Conservation (phyloP, 2,329 filamentous ascomycete genomes). For the Cadophora luteo-olivacea region DNA sequence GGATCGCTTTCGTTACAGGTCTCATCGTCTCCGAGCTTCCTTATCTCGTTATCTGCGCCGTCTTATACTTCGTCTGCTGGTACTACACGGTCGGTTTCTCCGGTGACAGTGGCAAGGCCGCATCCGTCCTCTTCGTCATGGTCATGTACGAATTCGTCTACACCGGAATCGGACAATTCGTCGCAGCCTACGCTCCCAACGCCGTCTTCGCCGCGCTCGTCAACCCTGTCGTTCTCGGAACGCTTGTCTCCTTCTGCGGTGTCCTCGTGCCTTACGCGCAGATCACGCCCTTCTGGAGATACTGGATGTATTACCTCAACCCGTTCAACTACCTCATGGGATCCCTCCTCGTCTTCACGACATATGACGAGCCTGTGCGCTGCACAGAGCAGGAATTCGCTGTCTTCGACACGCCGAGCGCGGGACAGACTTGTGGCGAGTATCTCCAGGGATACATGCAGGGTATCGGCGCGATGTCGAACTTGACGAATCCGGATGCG, state of each 20-base stretch:
- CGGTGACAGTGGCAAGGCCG: constrained; percentile 51
- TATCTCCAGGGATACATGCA: constrained; percentile 62
- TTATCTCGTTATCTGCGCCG: constrained; percentile 52
- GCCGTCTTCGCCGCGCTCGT: constrained; percentile 63
- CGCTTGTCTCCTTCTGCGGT: constrained; percentile 79
- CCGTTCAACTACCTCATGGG: constrained; percentile 74
- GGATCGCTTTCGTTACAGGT: constrained; percentile 63
- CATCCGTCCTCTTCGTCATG: constrained; percentile 60
- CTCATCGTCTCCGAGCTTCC: constrained; percentile 56
- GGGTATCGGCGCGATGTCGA: constrained; percentile 53
- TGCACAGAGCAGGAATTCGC: constrained; percentile 63
- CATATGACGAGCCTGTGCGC: constrained; percentile 56
- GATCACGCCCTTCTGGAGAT: constrained; percentile 44
- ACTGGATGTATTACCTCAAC: constrained; percentile 65
- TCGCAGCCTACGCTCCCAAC: constrained; percentile 68
- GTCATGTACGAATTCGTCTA: constrained; percentile 66
- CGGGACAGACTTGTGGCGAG: constrained; percentile 64
- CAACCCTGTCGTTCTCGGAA: constrained; percentile 50
- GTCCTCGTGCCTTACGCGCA: constrained; percentile 72
- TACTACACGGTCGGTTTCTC: constrained; percentile 65
- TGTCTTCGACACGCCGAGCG: constrained; percentile 65
- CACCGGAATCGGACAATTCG: constrained; percentile 65
- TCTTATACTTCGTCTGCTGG: constrained; percentile 58
- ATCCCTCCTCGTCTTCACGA: constrained; percentile 69
- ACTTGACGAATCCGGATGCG: constrained; percentile 66